A percentile compares a stretch with the other conserved stretches of the same genome.
Evolutionary conservation across 164 flowering plant species (phyloP).

Genomic region (Berberis vulgaris): DNA sequence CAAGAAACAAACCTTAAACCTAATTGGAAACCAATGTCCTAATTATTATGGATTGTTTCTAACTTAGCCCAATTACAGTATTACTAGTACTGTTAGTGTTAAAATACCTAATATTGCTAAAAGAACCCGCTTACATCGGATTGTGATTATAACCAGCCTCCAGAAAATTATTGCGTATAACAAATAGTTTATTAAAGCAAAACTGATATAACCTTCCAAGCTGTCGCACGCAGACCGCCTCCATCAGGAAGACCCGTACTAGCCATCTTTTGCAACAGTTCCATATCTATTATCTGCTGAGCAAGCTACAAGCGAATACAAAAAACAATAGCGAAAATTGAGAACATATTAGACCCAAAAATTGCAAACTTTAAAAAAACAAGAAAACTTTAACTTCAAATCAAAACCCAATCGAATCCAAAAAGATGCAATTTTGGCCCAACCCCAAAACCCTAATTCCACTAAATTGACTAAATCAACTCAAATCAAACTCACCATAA

Average conservation of each 20-base stretch:
- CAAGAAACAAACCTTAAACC: no score
- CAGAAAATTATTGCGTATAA: no score
- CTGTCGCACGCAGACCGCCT: slow-evolving; percentile 45
- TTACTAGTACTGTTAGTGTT: no score
- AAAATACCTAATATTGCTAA: no score
- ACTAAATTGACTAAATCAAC: neutral
- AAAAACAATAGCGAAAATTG: neutral
- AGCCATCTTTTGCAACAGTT: slow-evolving; percentile 48
- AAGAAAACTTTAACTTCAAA: neutral
- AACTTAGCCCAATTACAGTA: no score
- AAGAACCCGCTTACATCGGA: no score
- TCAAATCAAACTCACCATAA: slow-evolving; percentile 32
- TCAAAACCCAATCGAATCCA: neutral
- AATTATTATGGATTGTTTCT: no score
- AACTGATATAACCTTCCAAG: slow-evolving; percentile 45
- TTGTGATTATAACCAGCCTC: no score
- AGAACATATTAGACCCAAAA: neutral
- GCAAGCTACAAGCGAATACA: slow-evolving; percentile 26
- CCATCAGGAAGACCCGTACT: slow-evolving; percentile 50
- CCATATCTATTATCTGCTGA: slow-evolving; percentile 46
- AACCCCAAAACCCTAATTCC: neutral
- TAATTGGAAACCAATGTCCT: no score
- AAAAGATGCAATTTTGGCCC: neutral
- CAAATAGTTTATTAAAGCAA: no score
- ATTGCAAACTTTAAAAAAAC: neutral